Base-by-base conservation (phyloP, 176 grass and related monocot genomes). In the Tillandsia fasciculata region DNA sequence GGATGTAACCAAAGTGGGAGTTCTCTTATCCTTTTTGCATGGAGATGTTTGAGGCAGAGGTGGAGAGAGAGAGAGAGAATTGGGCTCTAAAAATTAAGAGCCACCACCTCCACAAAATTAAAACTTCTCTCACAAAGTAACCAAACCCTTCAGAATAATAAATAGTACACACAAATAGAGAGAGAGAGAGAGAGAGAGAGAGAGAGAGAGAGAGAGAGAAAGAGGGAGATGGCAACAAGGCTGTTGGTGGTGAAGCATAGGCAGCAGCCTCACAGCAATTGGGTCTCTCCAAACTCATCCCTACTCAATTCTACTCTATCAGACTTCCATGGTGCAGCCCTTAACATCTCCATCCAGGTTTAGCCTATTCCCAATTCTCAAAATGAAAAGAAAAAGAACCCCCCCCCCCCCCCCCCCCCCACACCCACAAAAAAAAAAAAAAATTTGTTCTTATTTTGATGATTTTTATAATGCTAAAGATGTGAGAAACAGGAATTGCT, bases 281-380 rank as follows among this genome's bases (percentile, higher is more conserved):
- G 72, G 53, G 58, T 72, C 69, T 76, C 64, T 78, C 49, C 70
- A 18, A 28, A 51, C 52, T 72, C 69, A 53, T 84, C 86, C 78
- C 70, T 91, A 10, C 88, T 80, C 11, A 82, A 70, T 48, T 90
- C 82, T 49, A 82, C 80, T 27, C 64, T 90, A 20, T 99, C 87
- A 4, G 94, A 90, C 64, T 99, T 99, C 67, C 75, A 78, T 14
- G 82, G 77, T 42, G 69, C 87, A 23, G 64, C 77, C 24, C 66
- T 90, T 64, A 72, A 74, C 64, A 20, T 90, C 81, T 90, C 94
- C 12, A 8, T 70, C 51, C 82, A 88, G 82, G 89, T 99, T 51
- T 5, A 8, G 20, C 67, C 5, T 68, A 47, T 12, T 26, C 1
- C 33, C 33, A 42, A 42, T 42, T 42, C 33, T 42, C 33, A 42